Base-by-base conservation (phyloP, 2,329 filamentous ascomycete species). In the Teratosphaeria nubilosa region DNA sequence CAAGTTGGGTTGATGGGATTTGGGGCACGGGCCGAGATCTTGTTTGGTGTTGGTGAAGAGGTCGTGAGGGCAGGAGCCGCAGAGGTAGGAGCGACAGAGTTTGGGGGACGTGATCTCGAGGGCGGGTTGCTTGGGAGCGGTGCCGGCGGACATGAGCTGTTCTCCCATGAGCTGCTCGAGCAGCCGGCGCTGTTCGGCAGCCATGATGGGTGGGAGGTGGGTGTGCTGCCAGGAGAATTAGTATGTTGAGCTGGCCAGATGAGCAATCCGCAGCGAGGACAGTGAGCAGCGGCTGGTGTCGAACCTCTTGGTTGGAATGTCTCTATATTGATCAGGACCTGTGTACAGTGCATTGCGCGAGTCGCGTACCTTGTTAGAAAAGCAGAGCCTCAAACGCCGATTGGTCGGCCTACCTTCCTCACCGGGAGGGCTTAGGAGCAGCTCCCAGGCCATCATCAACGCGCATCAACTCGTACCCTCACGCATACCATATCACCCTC, bases 21-120 rank as follows among this genome's bases (percentile, higher is more conserved):
- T 94, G 54, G 89, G 83, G 70, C 94, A 99, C 0, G 85, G 83
- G 2, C 94, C 94, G 34, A 97, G 83, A 73, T 99, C 94, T 80
- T 97, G 91, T 78, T 96, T 97, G 52, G 94, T 99, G 77, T 99
- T 99, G 64, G 92, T 99, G 82, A 99, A 99, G 70, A 99, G 90
- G 72, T 99, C 94, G 79, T 97, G 92, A 0, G 94, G 94, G 74
- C 94, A 99, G 59, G 90, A 95, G 67, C 94, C 94, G 62, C 84
- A 91, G 54, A 99, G 83, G 74, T 92, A 97, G 20, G 91, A 96
- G 57, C 90, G 89, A 79, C 94, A 99, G 67, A 96, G 89, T 76
- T 95, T 96, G 56, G 88, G 82, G 74, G 97, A 94, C 60, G 86
- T 94, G 68, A 99, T 87, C 63, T 87, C 87, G 66, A 97, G 83